Conservation (phyloP, 768 basidiomycete species). For the Kwoniella mangroviensis region DNA sequence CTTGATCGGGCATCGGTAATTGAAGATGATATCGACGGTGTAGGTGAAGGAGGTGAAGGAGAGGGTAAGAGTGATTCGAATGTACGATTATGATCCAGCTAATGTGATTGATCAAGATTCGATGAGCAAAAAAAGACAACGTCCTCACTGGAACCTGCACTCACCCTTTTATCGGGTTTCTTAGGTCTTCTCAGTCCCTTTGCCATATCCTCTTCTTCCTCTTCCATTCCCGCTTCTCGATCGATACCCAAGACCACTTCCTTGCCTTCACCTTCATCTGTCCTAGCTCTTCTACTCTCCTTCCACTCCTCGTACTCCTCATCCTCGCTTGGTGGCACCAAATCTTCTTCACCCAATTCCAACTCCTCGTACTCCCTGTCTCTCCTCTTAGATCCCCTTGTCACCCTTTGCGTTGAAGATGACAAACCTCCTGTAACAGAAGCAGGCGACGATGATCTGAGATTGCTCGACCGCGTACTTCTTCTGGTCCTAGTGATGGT, state of each 20-base stretch:
- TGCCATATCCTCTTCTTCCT: neutral
- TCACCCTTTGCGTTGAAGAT: conserved; percentile 10
- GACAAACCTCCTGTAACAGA: neutral
- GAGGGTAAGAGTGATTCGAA: conserved; percentile 18
- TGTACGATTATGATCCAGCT: neutral
- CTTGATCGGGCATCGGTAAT: conserved; percentile 6
- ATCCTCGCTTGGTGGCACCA: conserved; percentile 41
- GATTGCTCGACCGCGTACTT: neutral
- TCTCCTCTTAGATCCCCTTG: conserved; percentile 16
- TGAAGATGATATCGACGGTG: conserved; percentile 5
- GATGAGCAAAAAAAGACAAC: neutral
- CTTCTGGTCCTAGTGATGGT: neutral
- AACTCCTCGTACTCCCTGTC: conserved; percentile 19
- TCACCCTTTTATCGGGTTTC: conserved; percentile 21
- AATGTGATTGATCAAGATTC: neutral
- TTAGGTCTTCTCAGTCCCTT: conserved; percentile 10
- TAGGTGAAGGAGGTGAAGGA: conserved; percentile 5
- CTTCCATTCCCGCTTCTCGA: neutral
- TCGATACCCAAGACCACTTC: neutral
- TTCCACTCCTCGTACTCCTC: conserved; percentile 45
- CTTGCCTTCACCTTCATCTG: neutral
- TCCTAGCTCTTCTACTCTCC: conserved; percentile 4
- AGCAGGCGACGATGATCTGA: neutral
- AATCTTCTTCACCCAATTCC: conserved; percentile 22
- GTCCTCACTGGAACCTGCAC: neutral